Evolutionary conservation across 192 early-diverging fungal species (phyloP), one percentile per base, ranked within the genome.

Genomic region (Thoreauomyces humboldtii): DNA sequence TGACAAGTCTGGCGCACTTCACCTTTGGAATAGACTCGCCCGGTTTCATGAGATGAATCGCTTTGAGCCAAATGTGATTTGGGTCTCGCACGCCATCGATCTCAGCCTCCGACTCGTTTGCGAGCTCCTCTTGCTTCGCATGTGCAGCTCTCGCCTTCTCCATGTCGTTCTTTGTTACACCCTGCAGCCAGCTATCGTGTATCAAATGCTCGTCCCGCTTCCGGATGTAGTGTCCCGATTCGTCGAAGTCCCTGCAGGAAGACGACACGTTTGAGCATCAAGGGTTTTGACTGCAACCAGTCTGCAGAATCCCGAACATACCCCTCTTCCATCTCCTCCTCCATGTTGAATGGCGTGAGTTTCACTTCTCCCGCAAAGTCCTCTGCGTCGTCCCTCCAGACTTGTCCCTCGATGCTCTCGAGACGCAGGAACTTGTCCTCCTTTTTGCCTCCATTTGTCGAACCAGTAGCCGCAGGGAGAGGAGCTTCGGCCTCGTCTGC

Each of bases 291-390:
- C 25, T 14, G 31, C 47, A 32, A 9, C 48, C 14, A 22, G n/a
- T 22, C n/a, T 45, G 14, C 33, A 56, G 7, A 41, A 41, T 41
- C 38, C 38, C 38, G 28, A 7, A 22, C 69, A 34, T 38, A 75
- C 71, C 82, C 82, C 59, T 84, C 80, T 34, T 83, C 70, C 54
- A 84, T 28, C 61, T 84, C 82, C 32, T 83, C 61, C 38, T 83
- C 72, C 82, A 84, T 83, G 58, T 84, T 83, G 55, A 84, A 84
- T 9, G 77, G 75, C 51, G 73, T 76, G 19, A 84, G 76, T 53
- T 73, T 71, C 34, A 73, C 63, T 22, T 51, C 75, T n/a, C 25
- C 61, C 28, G 37, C 63, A n/a, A 21, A 60, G 19, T 64, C 44
- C 12, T 69, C 45, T 11, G 17, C 25, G 50, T 67, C 67, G 5